Evolutionary conservation across 2,329 filamentous ascomycete genomes (phyloP).

Genomic region (Aspergillus vadensis): DNA sequence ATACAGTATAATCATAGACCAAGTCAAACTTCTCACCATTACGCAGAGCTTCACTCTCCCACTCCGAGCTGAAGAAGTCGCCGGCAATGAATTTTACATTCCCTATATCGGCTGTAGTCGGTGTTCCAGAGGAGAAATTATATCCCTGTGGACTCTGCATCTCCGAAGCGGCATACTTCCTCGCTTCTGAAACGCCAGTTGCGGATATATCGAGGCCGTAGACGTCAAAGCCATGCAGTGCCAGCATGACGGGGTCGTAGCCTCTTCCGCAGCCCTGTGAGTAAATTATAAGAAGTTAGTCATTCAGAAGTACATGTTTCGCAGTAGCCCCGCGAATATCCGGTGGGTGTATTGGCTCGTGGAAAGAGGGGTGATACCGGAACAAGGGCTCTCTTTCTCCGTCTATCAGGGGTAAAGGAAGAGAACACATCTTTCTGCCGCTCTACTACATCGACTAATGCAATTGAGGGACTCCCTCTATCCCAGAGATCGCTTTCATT

Average conservation of each 20-base stretch:
- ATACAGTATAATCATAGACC: slow-evolving; percentile 53
- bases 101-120: not conserved
- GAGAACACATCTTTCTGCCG: slow-evolving; percentile 18
- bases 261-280: slow-evolving; percentile 36
- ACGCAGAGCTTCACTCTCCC: not conserved
- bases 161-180: slow-evolving; percentile 23
- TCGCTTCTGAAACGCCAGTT: slow-evolving; percentile 26
- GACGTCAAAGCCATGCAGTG: slow-evolving; percentile 35
- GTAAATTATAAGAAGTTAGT: not conserved
- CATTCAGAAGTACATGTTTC: not conserved
- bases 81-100: slow-evolving; percentile 57
- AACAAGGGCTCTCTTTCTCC: slow-evolving; percentile 31
- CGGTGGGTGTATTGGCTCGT: not conserved
- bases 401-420: slow-evolving; percentile 21
- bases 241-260: slow-evolving; percentile 37
- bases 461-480: slow-evolving; percentile 32
- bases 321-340: not conserved
- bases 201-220: slow-evolving; percentile 34
- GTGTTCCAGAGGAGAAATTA: slow-evolving; percentile 18
- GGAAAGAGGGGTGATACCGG: slow-evolving; percentile 22
- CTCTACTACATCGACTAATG: slow-evolving; percentile 33
- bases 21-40: slow-evolving; percentile 14
- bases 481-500: slow-evolving; percentile 35
- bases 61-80: slow-evolving; percentile 44
- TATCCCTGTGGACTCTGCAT: slow-evolving; percentile 19